Evolutionary conservation across 306 rosid genomes (phyloP), one percentile per base, ranked within the genome.

Genomic region (Vicia faba): DNA sequence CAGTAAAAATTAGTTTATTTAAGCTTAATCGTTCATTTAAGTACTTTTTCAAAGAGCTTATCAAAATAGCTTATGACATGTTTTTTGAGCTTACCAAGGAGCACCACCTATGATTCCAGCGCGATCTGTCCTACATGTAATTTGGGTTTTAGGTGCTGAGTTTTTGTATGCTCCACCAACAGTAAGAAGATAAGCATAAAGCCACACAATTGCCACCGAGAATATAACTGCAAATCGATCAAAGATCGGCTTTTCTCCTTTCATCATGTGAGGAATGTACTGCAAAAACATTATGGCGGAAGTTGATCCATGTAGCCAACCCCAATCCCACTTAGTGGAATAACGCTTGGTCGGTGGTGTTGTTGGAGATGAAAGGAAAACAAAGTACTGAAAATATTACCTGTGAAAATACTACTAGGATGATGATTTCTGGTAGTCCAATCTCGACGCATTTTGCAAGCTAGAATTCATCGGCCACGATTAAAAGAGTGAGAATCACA

Each of bases 391-490:
- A n/a, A n/a, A n/a, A 38, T 11, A 60, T 61, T 28, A 76, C 80
- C 80, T 76, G 80, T 4, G 80, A 76, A 69, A 76, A 76, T 33
- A 92, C 49, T 56, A 92, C 69, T 11, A 92, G 84, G 46, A 92
- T 56, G 74, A 92, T 68, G 79, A 92, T 86, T 81, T 89, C 93
- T 41, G 98, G 98, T 64, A 92, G 80, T 15, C 98, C 96, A 75
- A 92, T 92, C 86, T 92, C 98, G 57, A 92, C 87, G 60, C 98
- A 76, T 43, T 76, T 76, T 54, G 80, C 75, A 76, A 76, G 71
- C 80, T 76, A 28, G 26, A 60, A 43, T 62, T 68, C 26, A 53
- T 43, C 39, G 45, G 36, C 33, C 70, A 14, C 10, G 50, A 16
- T 19, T 8, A 75, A 26, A 11, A 49, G 4, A 40, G 59, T 7